phyloP scores from a whole-genome alignment of 495 filamentous ascomycete species.

The Penicillium parvum region DNA sequence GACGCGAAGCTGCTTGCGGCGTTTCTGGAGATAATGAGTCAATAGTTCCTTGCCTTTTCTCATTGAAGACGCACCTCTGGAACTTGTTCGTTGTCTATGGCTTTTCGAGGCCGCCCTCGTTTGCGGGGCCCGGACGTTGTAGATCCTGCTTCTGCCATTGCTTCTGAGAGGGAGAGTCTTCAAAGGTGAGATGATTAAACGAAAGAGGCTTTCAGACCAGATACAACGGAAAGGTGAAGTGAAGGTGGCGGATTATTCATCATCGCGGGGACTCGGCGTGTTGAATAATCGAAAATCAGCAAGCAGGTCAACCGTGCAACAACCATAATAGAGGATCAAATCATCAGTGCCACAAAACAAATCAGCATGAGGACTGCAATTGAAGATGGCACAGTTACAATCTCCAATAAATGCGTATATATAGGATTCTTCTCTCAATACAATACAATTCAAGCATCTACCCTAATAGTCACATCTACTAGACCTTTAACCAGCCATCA shows the following conservation, averaged over 20 bases:
- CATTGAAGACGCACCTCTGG: conserved; percentile 19
- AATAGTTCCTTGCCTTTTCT: neutral
- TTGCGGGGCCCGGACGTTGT: conserved; percentile 17
- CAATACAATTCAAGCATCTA: too few species aligned
- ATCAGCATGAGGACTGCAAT: too few species aligned
- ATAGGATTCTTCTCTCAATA: too few species aligned
- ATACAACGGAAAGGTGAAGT: too few species aligned
- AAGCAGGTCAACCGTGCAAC: too few species aligned
- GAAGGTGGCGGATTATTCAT: conserved; percentile 8
- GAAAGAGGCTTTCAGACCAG: too few species aligned
- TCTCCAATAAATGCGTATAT: too few species aligned
- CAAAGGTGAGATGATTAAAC: too few species aligned
- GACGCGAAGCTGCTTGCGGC: conserved; percentile 80
- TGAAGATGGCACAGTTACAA: too few species aligned
- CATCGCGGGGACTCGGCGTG: conserved; percentile 2
- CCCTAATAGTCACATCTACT: too few species aligned
- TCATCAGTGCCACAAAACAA: neutral
- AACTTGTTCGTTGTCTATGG: conserved; percentile 21
- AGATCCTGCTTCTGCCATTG: conserved; percentile 8
- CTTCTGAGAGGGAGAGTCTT: too few species aligned
- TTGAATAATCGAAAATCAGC: conserved; percentile 25
- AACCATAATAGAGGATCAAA: too few species aligned
- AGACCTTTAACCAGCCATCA: neutral
- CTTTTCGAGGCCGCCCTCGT: conserved; percentile 23
- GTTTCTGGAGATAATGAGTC: conserved; percentile 27